These are phyloP conservation scores for Pseudogymnoascus sp. DNA, from an alignment of 2,329 filamentous ascomycete genomes.

Conservation along the genomic window DNA sequence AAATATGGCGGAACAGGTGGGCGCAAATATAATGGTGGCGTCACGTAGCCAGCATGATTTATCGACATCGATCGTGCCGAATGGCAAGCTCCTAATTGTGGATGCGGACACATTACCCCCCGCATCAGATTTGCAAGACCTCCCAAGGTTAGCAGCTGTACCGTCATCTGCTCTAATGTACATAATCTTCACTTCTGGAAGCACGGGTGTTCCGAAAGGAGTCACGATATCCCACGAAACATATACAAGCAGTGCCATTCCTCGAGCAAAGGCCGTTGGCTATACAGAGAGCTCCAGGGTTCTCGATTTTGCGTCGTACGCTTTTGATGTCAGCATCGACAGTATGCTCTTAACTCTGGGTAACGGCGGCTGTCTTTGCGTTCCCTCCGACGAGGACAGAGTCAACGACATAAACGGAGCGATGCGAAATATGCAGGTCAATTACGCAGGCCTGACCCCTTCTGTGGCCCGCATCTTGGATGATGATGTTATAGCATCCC, in stretches of 20 bases:
- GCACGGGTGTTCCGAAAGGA: constrained; percentile 21
- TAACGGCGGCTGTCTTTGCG: constrained; percentile 32
- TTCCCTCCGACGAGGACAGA: constrained; percentile 31
- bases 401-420: constrained; percentile 30
- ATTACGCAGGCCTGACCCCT: constrained; percentile 23
- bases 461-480: constrained; percentile 22
- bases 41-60: constrained; percentile 15
- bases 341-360: constrained; percentile 31
- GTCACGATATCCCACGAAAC: constrained; percentile 20
- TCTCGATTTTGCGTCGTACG: constrained; percentile 27
- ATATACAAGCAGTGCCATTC: constrained; percentile 9
- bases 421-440: constrained; percentile 19
- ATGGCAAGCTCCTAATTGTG: constrained; percentile 3
- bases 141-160: constrained; percentile 10
- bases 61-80: constrained; percentile 9
- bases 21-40: constrained; percentile 16
- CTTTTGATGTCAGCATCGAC: constrained; percentile 32
- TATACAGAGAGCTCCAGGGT: constrained; percentile 12
- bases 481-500: constrained; percentile 17
- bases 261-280: constrained; percentile 12
- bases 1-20: constrained; percentile 21
- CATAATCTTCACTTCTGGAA: constrained; percentile 26
- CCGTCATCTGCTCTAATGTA: constrained; percentile 14
- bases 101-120: constrained; percentile 9
- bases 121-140: constrained; percentile 8